Evolutionary conservation across 768 basidiomycete genomes (phyloP), one percentile per base, ranked within the genome.

Genomic region (Hebeloma cylindrosporum): DNA sequence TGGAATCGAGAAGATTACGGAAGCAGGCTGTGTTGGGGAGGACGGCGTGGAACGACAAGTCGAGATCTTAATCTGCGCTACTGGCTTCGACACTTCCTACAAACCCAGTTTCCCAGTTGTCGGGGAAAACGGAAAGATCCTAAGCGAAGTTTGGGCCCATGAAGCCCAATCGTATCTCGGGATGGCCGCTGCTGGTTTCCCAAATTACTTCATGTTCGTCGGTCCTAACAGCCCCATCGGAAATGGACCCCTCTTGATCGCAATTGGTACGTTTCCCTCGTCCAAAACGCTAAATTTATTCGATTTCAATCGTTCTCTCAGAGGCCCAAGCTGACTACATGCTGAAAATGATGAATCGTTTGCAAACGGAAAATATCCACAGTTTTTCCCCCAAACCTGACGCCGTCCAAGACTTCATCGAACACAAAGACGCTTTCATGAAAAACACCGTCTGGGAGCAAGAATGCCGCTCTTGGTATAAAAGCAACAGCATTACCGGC

Each of bases 41-140:
- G 57, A 69, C 32, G 67, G 65, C 5, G 45, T 50, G 36, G 64
- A 67, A 38, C 54, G 64, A 31, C 47, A 62, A 11, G 51, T 69
- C n/a, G 68, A 69, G 40, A 57, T 65, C 7, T 42, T 69, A 8
- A 63, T 68, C 32, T 71, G 69, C 41, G 69, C 68, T 14, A 71
- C 69, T 11, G 69, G 69, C 1, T 68, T 71, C 36, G 54, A 68
- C 47, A 66, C 64, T 3, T 59, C 60, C 2, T 68, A 57, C 45
- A 56, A 48, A 42, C 67, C 68, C 14, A 58, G 61, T 4, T 71
- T 71, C 47, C 61, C 63, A 3, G 40, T 69, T 6, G 52, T 64
- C 17, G 68, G 68, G 0, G 29, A 39, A 3, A 37, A 48, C 20
- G 63, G 63, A 6, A 53, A 45, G 29, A 57, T 43, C 38, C 51